Conservation (phyloP, 2,329 filamentous ascomycete species). For the Arthrobotrys sinensis region DNA sequence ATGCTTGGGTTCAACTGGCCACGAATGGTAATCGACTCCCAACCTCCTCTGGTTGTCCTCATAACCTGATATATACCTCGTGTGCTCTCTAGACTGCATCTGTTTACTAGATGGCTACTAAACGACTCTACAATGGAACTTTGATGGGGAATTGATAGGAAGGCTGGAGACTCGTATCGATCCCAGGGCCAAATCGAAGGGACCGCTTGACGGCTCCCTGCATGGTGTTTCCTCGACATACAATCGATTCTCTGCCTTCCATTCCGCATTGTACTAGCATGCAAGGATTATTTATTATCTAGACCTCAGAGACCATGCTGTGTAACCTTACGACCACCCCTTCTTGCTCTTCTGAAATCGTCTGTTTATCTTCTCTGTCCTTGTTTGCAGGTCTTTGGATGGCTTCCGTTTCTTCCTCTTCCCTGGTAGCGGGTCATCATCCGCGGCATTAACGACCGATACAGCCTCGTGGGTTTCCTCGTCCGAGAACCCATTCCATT, state of each 20-base stretch:
- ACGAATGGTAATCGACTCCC: background rate
- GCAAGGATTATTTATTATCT: slow-evolving; percentile 12
- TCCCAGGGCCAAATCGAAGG: background rate
- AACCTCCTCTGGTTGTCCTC: background rate
- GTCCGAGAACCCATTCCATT: slow-evolving; percentile 49
- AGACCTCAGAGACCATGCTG: slow-evolving; percentile 1
- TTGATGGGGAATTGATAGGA: background rate
- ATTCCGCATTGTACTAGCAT: background rate
- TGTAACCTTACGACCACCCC: slow-evolving; percentile 42
- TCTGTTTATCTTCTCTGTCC: slow-evolving; percentile 16
- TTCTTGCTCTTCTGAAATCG: slow-evolving; percentile 40
- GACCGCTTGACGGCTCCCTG: background rate
- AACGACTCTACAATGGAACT: too few species aligned
- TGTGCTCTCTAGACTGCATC: too few species aligned
- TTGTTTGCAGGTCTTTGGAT: slow-evolving; percentile 2
- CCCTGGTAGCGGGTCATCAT: background rate
- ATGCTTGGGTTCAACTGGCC: background rate
- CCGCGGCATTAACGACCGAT: background rate
- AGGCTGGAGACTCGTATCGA: background rate
- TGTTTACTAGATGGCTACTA: too few species aligned
- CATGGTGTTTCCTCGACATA: slow-evolving; percentile 12
- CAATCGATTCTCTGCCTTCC: background rate
- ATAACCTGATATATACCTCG: too few species aligned
- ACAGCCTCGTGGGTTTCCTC: slow-evolving; percentile 1
- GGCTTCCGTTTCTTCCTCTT: slow-evolving; percentile 24